Evolutionary conservation across 805 yeast species (phyloP), one percentile per base, ranked within the genome.

Genomic region (Yarrowia sp.): DNA sequence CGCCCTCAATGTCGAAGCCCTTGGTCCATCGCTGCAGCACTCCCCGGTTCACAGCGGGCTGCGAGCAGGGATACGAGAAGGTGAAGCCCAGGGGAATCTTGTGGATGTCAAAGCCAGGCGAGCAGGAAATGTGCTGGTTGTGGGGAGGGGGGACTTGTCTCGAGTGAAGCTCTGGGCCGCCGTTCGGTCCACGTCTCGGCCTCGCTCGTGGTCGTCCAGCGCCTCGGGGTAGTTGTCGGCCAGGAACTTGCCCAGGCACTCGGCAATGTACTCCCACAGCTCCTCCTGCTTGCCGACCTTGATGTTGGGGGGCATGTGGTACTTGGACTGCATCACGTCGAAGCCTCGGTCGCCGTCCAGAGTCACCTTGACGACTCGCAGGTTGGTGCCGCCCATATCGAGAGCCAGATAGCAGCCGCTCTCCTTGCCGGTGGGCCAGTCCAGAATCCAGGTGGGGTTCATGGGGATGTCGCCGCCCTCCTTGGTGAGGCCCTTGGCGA

Each of bases 381-480:
- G 81, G 78, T 93, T 93, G 65, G 99, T 93, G 65, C 99, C 99
- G 73, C 99, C 99, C 77, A 93, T 82, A 74, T 93, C 99, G 64
- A 94, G 87, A 60, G 98, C 97, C 72, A 93, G 77, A 76, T 81
- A 93, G 68, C 90, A 86, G 67, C 99, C 99, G 41, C 81, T 81
- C 75, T 93, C 99, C 68, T 84, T 77, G 67, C 99, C 99, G 56
- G 93, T 86, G 67, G 98, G 97, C 79, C 80, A 87, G 71, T 88
- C 96, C 81, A 91, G 79, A 62, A 93, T 97, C 97, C 97, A 93
- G 65, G 96, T 89, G 51, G 96, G 96, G 72, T 87, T 91, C 98
- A 93, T 93, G 65, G 99, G 98, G 71, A 90, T 90, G 74, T 86
- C 87, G 63, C 94, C 96, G 59, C 94, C 93, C 63, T 80, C 74